Conservation (phyloP, 352 stramenopile genomes). For the Phytophthora pinifolia region DNA sequence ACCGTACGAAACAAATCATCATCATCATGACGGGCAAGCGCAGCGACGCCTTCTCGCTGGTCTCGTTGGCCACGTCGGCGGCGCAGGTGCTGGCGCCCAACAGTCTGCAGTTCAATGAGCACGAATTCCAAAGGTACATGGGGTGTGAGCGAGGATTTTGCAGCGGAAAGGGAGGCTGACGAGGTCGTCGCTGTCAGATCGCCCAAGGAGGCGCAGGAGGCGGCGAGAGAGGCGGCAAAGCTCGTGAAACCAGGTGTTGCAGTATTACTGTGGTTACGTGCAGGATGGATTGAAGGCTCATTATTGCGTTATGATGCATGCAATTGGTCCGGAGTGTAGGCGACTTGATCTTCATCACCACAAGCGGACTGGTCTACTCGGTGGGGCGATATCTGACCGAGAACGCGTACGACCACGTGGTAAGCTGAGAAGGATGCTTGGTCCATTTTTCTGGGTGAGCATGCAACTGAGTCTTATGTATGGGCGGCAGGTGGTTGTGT, state of each 20-base stretch:
- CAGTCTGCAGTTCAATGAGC: slow-evolving; percentile 71
- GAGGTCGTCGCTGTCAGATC: slow-evolving; percentile 33
- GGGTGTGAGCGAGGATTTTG: background rate
- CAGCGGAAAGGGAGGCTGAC: slow-evolving; percentile 1
- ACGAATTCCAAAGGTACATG: slow-evolving; percentile 67
- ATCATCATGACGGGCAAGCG: slow-evolving; percentile 9
- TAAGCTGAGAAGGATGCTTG: slow-evolving; percentile 16
- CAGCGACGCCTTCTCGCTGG: slow-evolving; percentile 23
- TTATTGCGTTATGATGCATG: slow-evolving; percentile 4
- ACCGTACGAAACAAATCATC: background rate
- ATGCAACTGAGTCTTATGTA: background rate
- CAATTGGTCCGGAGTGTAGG: slow-evolving; percentile 26
- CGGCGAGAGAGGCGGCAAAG: slow-evolving; percentile 55
- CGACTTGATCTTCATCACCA: slow-evolving; percentile 83
- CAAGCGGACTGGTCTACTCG: slow-evolving; percentile 69
- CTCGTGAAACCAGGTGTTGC: slow-evolving; percentile 58
- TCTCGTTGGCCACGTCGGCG: slow-evolving; percentile 39
- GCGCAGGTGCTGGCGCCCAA: slow-evolving; percentile 66
- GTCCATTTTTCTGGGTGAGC: background rate
- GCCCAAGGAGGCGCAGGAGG: slow-evolving; percentile 54
- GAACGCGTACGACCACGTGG: slow-evolving; percentile 79
- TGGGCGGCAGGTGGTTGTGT: slow-evolving; percentile 48
- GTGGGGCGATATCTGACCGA: slow-evolving; percentile 57
- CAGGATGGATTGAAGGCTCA: background rate
- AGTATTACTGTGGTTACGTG: slow-evolving; percentile 6